phyloP scores from a whole-genome alignment of 1,284 basidiomycete genomes.

The Ustilago vetiveriae region DNA sequence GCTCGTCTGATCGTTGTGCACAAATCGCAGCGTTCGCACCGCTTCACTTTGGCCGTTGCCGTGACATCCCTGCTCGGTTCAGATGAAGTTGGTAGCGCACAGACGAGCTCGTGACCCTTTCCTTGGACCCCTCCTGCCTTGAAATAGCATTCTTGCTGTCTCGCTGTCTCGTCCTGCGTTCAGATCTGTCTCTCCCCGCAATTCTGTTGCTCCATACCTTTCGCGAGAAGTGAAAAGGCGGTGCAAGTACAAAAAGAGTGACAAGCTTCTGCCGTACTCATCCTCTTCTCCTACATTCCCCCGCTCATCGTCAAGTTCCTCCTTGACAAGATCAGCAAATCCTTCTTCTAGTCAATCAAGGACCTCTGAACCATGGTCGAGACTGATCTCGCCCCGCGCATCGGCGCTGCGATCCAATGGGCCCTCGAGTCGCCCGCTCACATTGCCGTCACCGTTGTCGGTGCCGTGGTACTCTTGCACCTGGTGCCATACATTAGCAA shows the following conservation, averaged over 20 bases:
- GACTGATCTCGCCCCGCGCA: constrained; percentile 31
- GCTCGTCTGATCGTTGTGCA: constrained; percentile 4
- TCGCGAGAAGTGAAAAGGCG: too few species aligned
- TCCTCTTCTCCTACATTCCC: background rate
- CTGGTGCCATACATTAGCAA: constrained; percentile 44
- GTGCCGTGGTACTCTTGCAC: constrained; percentile 46
- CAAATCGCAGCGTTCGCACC: background rate
- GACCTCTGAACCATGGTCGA: constrained; percentile 31
- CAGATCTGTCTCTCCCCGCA: background rate
- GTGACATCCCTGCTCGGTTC: constrained; percentile 22
- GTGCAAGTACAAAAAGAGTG: background rate
- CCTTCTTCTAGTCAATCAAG: too few species aligned
- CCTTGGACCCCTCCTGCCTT: background rate
- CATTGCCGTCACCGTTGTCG: constrained; percentile 25
- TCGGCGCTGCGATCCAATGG: constrained; percentile 32
- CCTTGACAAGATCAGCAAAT: too few species aligned
- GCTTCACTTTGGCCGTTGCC: too few species aligned
- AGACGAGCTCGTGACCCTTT: constrained; percentile 10
- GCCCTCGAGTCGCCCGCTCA: constrained; percentile 29
- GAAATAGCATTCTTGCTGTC: background rate
- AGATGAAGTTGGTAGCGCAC: too few species aligned
- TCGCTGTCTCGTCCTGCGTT: background rate
- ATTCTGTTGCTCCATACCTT: too few species aligned
- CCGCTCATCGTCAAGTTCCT: too few species aligned
- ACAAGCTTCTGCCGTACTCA: background rate